Base-by-base conservation (phyloP, 2,329 filamentous ascomycete species). In the Neopestalotiopsis sp. region DNA sequence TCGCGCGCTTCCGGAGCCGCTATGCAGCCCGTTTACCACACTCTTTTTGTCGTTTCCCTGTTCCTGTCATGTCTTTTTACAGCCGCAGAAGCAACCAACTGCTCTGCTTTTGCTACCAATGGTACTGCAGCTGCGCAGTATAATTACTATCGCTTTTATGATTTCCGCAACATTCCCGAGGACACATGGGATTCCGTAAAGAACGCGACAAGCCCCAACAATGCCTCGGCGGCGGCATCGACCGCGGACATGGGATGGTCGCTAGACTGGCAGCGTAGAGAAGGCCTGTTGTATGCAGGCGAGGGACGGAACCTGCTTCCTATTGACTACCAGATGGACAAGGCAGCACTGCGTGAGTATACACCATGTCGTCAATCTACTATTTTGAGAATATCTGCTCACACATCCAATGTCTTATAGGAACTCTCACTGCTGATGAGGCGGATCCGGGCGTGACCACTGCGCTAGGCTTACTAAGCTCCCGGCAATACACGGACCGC, bases 81-180 rank as follows among this genome's bases (percentile, higher is more conserved):
- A 12, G 61, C 61, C 4, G 40, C 61, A 7, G 38, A 17, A 4
- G 30, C 30, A 34, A 45, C 61, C 14, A 64, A 64, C 61, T 64
- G 61, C 38, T 64, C 61, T 12, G 34, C 61, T 6, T 64, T 64
- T 38, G 34, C 38, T 20, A 64, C 61, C 30, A 64, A 64, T 40
- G 61, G 61, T 40, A 49, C 61, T 20, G 61, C 61, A 13, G 61
- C 61, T 20, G 38, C 61, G 40, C 61, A 64, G 34, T 64, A 38
- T 20, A 64, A 32, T 24, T 64, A 64, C 24, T 64, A 64, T 34
- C 61, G 61, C n/a, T 64, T 64, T 40, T 64, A 64, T 52, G 61
- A 64, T 12, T 64, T 64, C n/a, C 34, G 61, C 12, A 64, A 64
- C 40, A 45, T 64, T 24, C 20, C 61, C 17, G 3, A 14, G 20